These are phyloP conservation scores for Vitellaria paradoxa DNA, from an alignment of 179 eudicot genomes.

Conservation along the genomic window DNA sequence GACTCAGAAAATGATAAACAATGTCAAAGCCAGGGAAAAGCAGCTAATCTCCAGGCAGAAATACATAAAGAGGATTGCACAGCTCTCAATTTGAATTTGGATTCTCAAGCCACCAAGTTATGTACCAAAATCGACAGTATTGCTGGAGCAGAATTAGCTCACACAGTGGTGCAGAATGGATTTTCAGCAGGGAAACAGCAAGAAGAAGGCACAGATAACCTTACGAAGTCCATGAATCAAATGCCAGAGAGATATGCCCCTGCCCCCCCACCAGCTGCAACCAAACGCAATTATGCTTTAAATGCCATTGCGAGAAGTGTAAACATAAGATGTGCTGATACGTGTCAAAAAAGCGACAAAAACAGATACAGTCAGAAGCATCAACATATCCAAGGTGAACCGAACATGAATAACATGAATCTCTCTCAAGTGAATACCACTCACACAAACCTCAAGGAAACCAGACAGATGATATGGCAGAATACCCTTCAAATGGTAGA, in stretches of 20 bases:
- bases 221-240: constrained; percentile 11
- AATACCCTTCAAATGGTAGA: constrained; percentile 13
- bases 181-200: constrained; percentile 15
- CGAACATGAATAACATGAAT: neutral
- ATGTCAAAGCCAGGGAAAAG: constrained; percentile 17
- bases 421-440: constrained; percentile 14
- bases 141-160: neutral
- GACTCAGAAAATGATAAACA: constrained; percentile 25
- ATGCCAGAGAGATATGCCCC: constrained; percentile 11
- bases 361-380: constrained; percentile 14
- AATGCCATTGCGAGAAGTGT: constrained; percentile 28
- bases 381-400: constrained; percentile 16
- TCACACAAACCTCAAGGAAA: constrained; percentile 15
- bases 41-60: constrained; percentile 15
- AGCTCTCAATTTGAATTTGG: constrained; percentile 15
- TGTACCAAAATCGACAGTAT: constrained; percentile 9
- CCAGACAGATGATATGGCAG: constrained; percentile 18
- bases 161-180: constrained; percentile 17
- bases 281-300: constrained; percentile 21
- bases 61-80: constrained; percentile 10
- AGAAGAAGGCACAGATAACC: constrained; percentile 10
- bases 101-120: constrained; percentile 19
- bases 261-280: constrained; percentile 13
- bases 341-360: constrained; percentile 2
- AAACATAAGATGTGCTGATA: constrained; percentile 16